Base-by-base conservation (phyloP, 306 rosid species). In the Phaseolus lunatus region DNA sequence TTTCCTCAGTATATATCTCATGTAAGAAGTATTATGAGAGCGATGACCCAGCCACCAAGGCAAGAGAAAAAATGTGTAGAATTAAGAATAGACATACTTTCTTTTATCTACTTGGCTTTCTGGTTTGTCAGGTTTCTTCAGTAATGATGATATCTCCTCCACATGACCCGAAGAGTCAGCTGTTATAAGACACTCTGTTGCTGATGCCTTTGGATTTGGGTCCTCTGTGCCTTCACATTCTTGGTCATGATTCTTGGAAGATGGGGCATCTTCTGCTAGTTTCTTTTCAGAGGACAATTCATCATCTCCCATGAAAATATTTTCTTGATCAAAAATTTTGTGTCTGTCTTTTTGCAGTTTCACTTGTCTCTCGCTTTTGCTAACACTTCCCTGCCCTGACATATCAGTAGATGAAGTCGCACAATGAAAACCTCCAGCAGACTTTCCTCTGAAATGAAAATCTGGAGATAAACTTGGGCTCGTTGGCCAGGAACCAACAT, bases 311-410 rank as follows among this genome's bases (percentile, higher is more conserved):
- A 16, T 48, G 78, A 68, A 84, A 68, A 72, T 64, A 72, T 90
- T 84, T 81, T 45, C 82, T 48, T 47, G 84, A 77, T 84, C 83
- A 45, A 76, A 82, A 37, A 37, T 73, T 35, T 67, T 80, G 52
- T 61, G 20, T 43, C 29, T 26, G 24, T 70, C 80, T 13, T 81
- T 82, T 67, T 82, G 78, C 69, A 61, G 48, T 61, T 89, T 82
- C 69, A 49, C 71, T 50, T 78, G 70, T 63, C 39, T 54, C 54
- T 82, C 89, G 19, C 78, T 79, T 59, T 84, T 88, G 83, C 88
- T 84, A 48, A 84, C 75, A 73, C 96, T 89, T 80, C 82, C 92
- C 53, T 86, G 84, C 12, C 16, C 88, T 69, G 93, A 86, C 73
- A 69, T 57, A 72, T 77, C 88, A 41, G 80, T 78, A 61, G 96